These are phyloP conservation scores for Xylaria longipes DNA, from an alignment of 495 filamentous ascomycete species.

Conservation along the genomic window DNA sequence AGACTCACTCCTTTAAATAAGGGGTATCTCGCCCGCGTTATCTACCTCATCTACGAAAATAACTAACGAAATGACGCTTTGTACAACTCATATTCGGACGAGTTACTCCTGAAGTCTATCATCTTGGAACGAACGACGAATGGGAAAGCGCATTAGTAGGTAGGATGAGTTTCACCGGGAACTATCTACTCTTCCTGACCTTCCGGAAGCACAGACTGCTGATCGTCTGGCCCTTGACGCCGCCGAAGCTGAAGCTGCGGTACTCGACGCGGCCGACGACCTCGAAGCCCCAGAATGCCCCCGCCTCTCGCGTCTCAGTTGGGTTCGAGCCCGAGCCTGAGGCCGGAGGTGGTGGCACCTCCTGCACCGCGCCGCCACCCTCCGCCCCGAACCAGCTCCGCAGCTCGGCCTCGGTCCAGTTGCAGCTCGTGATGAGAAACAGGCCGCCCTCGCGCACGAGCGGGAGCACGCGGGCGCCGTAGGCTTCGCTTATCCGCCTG, in stretches of 20 bases:
- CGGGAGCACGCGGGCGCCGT: slow-evolving; percentile 66
- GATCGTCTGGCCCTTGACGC: slow-evolving; percentile 82
- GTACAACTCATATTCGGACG: neutral
- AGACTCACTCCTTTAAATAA: neutral
- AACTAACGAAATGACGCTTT: neutral
- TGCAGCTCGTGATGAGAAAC: slow-evolving; percentile 90
- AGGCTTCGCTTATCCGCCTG: slow-evolving; percentile 71
- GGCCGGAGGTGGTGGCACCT: neutral
- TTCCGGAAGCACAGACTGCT: slow-evolving; percentile 79
- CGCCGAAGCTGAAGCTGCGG: slow-evolving; percentile 84
- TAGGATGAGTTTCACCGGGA: neutral
- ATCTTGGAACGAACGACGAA: neutral
- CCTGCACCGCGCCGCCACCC: slow-evolving; percentile 15
- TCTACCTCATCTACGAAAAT: neutral
- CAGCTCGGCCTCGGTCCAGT: slow-evolving; percentile 95
- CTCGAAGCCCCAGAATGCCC: slow-evolving; percentile 40
- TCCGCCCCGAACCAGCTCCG: slow-evolving; percentile 69
- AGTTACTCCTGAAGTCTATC: neutral
- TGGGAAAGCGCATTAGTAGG: neutral
- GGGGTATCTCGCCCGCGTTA: neutral
- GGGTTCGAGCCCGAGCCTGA: neutral
- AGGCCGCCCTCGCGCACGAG: slow-evolving; percentile 73
- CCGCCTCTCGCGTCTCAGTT: neutral
- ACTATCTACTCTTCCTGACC: slow-evolving; percentile 35
- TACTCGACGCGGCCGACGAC: slow-evolving; percentile 74